phyloP scores from a whole-genome alignment of 495 filamentous ascomycete species.

The Coniosporium apollinis region DNA sequence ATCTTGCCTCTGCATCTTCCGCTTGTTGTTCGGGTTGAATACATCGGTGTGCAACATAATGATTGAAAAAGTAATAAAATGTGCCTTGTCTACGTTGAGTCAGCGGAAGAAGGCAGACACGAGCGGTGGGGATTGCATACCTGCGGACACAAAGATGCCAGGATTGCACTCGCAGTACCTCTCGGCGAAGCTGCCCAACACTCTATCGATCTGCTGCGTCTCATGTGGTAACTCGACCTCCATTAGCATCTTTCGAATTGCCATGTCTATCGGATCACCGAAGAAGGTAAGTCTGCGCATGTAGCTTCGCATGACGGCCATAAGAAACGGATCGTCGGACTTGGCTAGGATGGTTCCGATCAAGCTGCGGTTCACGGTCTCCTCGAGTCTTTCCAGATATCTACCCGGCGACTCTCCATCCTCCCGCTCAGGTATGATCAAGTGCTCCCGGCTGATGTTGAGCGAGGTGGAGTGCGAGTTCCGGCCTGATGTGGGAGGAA shows the following conservation, averaged over 20 bases:
- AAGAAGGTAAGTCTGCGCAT: slow-evolving; percentile 92
- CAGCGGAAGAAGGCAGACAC: slow-evolving; percentile 7
- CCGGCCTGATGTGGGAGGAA: slow-evolving; percentile 43
- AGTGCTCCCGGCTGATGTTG: slow-evolving; percentile 38
- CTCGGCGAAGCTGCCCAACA: slow-evolving; percentile 85
- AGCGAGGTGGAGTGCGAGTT: slow-evolving; percentile 59
- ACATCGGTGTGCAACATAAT: slow-evolving; percentile 94
- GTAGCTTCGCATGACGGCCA: slow-evolving; percentile 72
- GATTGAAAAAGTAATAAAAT: slow-evolving; percentile 93
- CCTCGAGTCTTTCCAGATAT: slow-evolving; percentile 70
- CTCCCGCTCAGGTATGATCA: slow-evolving; percentile 62
- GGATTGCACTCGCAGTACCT: slow-evolving; percentile 98
- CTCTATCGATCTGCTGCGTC: slow-evolving; percentile 93
- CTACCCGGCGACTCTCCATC: slow-evolving; percentile 82
- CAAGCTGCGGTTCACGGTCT: slow-evolving; percentile 54
- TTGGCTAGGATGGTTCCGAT: slow-evolving; percentile 74
- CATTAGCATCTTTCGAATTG: slow-evolving; percentile 87
- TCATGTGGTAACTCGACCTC: slow-evolving; percentile 92
- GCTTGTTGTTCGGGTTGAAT: slow-evolving; percentile 98
- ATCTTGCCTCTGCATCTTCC: slow-evolving; percentile 94
- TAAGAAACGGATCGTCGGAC: slow-evolving; percentile 65
- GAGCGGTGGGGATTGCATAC: slow-evolving; percentile 21
- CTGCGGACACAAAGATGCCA: slow-evolving; percentile 75
- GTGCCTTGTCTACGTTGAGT: slow-evolving; percentile 55
- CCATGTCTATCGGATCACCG: slow-evolving; percentile 94